Percentiles rank a stretch among this genome's conserved stretches.
Conservation (phyloP, 2,329 filamentous ascomycete genomes). For the Aureobasidium sp. region DNA sequence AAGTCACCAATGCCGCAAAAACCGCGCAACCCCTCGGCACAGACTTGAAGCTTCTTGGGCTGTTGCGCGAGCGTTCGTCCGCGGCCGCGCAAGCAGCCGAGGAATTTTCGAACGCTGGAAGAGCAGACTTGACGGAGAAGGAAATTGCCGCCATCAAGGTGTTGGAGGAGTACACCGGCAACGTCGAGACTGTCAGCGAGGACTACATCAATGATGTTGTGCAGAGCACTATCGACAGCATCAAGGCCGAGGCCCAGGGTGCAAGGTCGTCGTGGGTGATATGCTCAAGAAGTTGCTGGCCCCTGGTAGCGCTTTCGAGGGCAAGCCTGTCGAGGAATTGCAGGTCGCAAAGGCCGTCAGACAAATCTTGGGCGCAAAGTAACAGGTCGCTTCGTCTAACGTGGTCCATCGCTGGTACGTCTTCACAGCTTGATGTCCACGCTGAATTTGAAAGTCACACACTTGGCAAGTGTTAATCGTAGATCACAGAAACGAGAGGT, state of each 20-base stretch:
- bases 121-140: constrained; percentile 63
- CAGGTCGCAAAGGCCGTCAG: constrained; percentile 57
- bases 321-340: constrained; percentile 57
- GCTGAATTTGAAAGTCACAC: neutral
- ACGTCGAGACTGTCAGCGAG: constrained; percentile 51
- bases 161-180: constrained; percentile 57
- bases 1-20: constrained; percentile 70
- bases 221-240: constrained; percentile 44
- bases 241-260: constrained; percentile 40
- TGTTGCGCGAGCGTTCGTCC: constrained; percentile 59
- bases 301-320: constrained; percentile 49
- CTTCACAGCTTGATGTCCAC: neutral
- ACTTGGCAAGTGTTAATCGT: constrained; percentile 4
- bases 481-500: neutral
- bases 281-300: constrained; percentile 56
- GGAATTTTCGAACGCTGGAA: constrained; percentile 58
- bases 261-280: constrained; percentile 48
- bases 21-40: constrained; percentile 61
- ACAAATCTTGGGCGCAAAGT: constrained; percentile 19
- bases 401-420: constrained; percentile 1
- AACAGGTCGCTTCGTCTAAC: neutral
- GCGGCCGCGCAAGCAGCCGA: constrained; percentile 51
- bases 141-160: constrained; percentile 60
- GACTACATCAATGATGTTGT: constrained; percentile 54
- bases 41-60: constrained; percentile 60